phyloP scores from a whole-genome alignment of 2,329 filamentous ascomycete species.

The Pseudocercospora crystallina region DNA sequence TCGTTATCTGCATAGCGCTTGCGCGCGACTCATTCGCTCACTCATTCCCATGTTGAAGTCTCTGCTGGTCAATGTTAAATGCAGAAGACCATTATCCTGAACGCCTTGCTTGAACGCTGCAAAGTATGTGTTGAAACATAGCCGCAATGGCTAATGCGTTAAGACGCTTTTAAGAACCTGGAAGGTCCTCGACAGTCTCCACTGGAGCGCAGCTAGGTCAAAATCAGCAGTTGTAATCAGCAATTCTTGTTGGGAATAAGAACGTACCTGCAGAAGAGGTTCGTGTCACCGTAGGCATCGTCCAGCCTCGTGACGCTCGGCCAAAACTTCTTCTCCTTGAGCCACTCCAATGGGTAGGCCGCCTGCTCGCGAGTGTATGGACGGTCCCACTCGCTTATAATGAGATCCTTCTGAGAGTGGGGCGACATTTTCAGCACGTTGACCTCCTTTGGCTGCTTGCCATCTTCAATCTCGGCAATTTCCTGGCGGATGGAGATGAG shows the following conservation, averaged over 20 bases:
- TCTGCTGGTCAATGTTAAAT: slow-evolving; percentile 8
- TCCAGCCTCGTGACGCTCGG: slow-evolving; percentile 82
- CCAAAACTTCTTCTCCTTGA: slow-evolving; percentile 98
- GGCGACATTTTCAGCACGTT: slow-evolving; percentile 90
- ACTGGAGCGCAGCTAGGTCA: slow-evolving; percentile 68
- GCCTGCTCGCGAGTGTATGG: slow-evolving; percentile 78
- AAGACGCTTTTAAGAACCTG: slow-evolving; percentile 2
- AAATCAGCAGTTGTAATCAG: slow-evolving; percentile 1
- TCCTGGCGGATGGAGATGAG: slow-evolving; percentile 83
- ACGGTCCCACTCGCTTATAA: slow-evolving; percentile 76
- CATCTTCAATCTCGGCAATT: slow-evolving; percentile 80
- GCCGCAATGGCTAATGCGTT: not conserved
- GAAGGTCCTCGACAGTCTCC: slow-evolving; percentile 50
- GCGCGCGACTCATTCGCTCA: not conserved
- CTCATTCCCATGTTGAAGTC: slow-evolving; percentile 7
- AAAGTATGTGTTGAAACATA: slow-evolving; percentile 22
- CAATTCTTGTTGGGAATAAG: not conserved
- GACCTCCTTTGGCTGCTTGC: slow-evolving; percentile 68
- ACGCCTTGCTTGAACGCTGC: slow-evolving; percentile 30
- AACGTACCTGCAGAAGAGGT: slow-evolving; percentile 79
- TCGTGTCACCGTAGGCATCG: slow-evolving; percentile 85
- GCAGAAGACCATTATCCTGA: slow-evolving; percentile 2
- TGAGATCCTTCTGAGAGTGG: slow-evolving; percentile 78
- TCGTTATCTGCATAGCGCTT: no score
- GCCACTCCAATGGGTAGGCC: slow-evolving; percentile 78